A percentile compares a stretch with the other conserved stretches of the same genome.
These are phyloP conservation scores for Fraxinus angustifolia DNA, from an alignment of 305 asterid genomes.

Conservation along the genomic window DNA sequence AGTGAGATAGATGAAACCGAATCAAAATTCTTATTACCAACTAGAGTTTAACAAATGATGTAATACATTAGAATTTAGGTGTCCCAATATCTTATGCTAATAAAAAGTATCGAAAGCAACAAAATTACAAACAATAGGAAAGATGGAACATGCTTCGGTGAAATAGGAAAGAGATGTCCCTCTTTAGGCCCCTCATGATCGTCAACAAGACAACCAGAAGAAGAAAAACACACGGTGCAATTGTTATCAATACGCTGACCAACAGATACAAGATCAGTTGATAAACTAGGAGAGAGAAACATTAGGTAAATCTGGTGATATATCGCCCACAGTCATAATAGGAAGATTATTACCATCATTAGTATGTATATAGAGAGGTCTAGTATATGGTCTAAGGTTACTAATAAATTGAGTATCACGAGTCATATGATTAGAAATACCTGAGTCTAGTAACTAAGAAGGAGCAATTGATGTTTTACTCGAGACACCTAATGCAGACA, in stretches of 20 bases:
- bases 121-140: background rate
- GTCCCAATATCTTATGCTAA: background rate
- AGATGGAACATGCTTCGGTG: background rate
- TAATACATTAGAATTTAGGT: background rate
- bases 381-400: background rate
- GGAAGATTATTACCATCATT: background rate
- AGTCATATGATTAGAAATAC: background rate
- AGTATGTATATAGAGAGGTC: background rate
- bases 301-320: background rate
- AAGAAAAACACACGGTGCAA: background rate
- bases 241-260: background rate
- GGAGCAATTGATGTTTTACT: background rate
- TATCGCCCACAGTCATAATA: background rate
- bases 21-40: too few relatives aligned
- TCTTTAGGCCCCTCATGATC: background rate
- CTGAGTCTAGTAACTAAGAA: background rate
- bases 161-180: background rate
- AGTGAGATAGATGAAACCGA: background rate
- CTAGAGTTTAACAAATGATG: background rate
- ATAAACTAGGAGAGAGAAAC: background rate
- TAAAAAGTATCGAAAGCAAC: background rate
- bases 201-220: background rate
- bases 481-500: background rate
- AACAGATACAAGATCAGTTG: background rate
- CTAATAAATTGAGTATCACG: background rate